Conservation (phyloP, 106 monocot species). For the Dendrobium catenatum region DNA sequence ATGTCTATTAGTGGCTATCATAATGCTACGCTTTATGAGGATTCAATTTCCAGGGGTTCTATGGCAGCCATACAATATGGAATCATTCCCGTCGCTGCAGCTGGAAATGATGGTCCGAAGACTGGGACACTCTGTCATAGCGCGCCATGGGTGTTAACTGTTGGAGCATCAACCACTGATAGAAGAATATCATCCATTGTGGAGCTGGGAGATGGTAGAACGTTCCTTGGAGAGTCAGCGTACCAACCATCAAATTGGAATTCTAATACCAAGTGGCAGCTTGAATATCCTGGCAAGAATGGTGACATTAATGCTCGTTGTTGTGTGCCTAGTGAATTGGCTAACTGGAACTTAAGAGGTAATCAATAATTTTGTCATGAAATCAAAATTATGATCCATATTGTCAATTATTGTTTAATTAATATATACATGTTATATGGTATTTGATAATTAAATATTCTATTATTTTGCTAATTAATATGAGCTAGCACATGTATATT, state of each 20-base stretch:
- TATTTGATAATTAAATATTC: no score
- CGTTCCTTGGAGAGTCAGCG: slow-evolving; percentile 7
- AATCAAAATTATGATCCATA: no score
- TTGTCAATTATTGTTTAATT: no score
- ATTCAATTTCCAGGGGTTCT: slow-evolving; percentile 9
- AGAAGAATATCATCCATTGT: slow-evolving; percentile 10
- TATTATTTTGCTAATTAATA: no score
- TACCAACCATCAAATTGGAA: slow-evolving; percentile 1
- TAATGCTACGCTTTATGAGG: neutral
- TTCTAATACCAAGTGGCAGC: neutral
- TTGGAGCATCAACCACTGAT: slow-evolving; percentile 26
- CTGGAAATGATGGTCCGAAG: slow-evolving; percentile 19
- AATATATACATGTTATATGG: no score
- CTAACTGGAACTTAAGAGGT: neutral
- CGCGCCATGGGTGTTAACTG: slow-evolving; percentile 32
- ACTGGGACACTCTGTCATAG: slow-evolving; percentile 1
- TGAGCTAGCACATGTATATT: no score
- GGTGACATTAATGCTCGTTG: neutral
- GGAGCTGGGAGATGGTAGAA: slow-evolving; percentile 12
- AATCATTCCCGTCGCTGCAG: slow-evolving; percentile 2
- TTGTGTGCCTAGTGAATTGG: neutral
- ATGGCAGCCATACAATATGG: slow-evolving; percentile 12
- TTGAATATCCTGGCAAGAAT: slow-evolving; percentile 5
- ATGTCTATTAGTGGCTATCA: slow-evolving; percentile 12
- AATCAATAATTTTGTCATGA: neutral